These are phyloP conservation scores for Phytophthora macrochlamydospora DNA, from an alignment of 352 stramenopile genomes.

Conservation along the genomic window DNA sequence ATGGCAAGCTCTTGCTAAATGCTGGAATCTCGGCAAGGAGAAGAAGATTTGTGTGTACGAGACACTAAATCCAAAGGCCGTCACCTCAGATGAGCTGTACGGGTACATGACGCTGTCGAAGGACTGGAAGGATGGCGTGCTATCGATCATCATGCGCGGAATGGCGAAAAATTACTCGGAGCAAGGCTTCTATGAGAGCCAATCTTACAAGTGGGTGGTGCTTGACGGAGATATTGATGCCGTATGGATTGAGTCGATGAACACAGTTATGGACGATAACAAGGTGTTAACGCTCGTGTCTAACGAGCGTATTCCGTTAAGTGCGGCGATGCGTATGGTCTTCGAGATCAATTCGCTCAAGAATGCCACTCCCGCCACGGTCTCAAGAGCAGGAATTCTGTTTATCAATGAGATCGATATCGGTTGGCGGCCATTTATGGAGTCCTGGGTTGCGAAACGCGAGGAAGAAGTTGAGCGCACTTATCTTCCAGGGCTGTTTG, in stretches of 20 bases:
- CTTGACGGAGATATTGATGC: conserved; percentile 89
- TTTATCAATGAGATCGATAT: conserved; percentile 92
- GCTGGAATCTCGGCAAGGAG: conserved; percentile 88
- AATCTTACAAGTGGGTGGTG: conserved; percentile 92
- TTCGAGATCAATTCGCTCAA: conserved; percentile 92
- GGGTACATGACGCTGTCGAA: conserved; percentile 92
- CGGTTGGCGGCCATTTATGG: conserved; percentile 96
- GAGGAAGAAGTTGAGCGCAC: conserved; percentile 92
- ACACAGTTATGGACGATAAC: conserved; percentile 98
- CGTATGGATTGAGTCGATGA: conserved; percentile 94
- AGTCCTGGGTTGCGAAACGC: conserved; percentile 94
- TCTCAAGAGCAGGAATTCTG: conserved; percentile 88
- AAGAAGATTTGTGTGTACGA: conserved; percentile 91
- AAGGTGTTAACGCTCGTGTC: conserved; percentile 94
- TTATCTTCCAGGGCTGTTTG: conserved; percentile 93
- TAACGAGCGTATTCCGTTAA: conserved; percentile 88
- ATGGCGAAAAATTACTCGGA: conserved; percentile 92
- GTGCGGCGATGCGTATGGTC: conserved; percentile 88
- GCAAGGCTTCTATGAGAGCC: conserved; percentile 95
- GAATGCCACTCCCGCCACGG: conserved; percentile 85
- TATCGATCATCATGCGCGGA: conserved; percentile 91
- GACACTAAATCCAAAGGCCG: conserved; percentile 88
- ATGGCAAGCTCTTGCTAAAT: conserved; percentile 86
- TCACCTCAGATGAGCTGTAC: conserved; percentile 93
- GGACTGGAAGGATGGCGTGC: conserved; percentile 89